Evolutionary conservation across 306 rosid genomes (phyloP).

Genomic region (Gastrolobium villosum): DNA sequence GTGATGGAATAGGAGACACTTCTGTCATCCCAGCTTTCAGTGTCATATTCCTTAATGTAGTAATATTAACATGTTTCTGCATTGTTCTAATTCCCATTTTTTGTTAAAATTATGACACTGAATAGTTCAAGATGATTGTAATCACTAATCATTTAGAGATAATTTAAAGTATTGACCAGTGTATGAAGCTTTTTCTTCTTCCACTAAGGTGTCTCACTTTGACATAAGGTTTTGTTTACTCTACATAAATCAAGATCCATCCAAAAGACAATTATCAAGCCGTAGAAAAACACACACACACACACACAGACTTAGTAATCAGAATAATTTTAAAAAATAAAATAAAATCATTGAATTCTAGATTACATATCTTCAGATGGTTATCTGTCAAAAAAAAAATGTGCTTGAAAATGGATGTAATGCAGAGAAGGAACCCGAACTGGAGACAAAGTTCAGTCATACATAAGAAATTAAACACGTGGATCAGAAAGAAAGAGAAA

Average conservation of each 20-base stretch:
- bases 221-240: not conserved
- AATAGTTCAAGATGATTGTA: slow-evolving; percentile 9
- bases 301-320: not conserved
- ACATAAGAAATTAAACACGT: slow-evolving; percentile 31
- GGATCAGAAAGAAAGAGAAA: slow-evolving; percentile 44
- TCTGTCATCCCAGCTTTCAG: not conserved
- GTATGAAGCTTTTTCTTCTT: not conserved
- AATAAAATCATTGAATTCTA: not conserved
- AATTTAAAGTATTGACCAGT: slow-evolving; percentile 1
- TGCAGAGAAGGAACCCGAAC: slow-evolving; percentile 24
- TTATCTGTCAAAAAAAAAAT: slow-evolving; percentile 18
- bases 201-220: not conserved
- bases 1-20: not conserved
- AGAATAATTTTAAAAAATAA: not conserved
- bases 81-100: slow-evolving; percentile 1
- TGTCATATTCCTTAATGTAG: not conserved
- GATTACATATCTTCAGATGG: slow-evolving; percentile 25
- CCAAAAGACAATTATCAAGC: not conserved
- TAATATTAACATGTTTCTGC: not conserved
- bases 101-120: not conserved
- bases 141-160: not conserved
- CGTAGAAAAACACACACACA: no score
- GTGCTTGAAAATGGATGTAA: not conserved
- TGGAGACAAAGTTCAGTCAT: slow-evolving; percentile 19
- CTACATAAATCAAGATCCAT: not conserved